Base-by-base conservation (phyloP, 2,329 filamentous ascomycete species). In the Stagonosporopsis rhizophila region DNA sequence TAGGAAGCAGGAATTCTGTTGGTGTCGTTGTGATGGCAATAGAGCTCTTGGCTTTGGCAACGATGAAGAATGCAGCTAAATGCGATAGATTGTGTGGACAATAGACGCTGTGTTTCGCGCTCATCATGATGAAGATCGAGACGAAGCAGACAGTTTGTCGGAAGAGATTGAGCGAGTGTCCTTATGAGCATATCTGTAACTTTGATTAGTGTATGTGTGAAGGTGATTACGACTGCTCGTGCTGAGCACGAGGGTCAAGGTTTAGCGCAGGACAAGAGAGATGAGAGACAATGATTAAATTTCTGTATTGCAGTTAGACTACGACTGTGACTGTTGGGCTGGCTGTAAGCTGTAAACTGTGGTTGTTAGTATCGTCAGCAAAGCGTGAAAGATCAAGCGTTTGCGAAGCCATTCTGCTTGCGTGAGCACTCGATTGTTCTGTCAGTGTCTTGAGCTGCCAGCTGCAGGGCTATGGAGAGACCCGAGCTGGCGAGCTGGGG, bases 261-360 rank as follows among this genome's bases (percentile, higher is more conserved):
- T 4, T 11, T 30, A 30, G 28, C 8, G 9, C 4, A 6, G 12
- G 28, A 30, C 28, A 30, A 30, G 28, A 30, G 12, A 14, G 7
- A 30, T 4, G 12, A 32, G 15, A 6, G 15, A 5, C 15, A 32
- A 32, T 4, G 14, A 14, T n/a, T 32, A 15, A 5, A 32, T 6
- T n/a, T 32, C 30, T 15, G 30, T 15, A 15, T 15, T 32, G 6
- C 23, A n/a, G 30, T 32, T 6, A 32, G 30, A 32, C 30, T 32
- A 32, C 30, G 12, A 1, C 38, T 42, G 6, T 23, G 38, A 27
- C 20, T 50, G 20, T 12, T 20, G 7, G 38, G 20, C 35, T 48
- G 23, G 30, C 30, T 32, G 30, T n/a, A n/a, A 32, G 27, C 15
- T 32, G 30, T 40, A 44, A 52, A 42, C 34, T 52, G 34, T 45